Conservation (phyloP, 768 basidiomycete species). For the Tubosaeta brunneosetosa region DNA sequence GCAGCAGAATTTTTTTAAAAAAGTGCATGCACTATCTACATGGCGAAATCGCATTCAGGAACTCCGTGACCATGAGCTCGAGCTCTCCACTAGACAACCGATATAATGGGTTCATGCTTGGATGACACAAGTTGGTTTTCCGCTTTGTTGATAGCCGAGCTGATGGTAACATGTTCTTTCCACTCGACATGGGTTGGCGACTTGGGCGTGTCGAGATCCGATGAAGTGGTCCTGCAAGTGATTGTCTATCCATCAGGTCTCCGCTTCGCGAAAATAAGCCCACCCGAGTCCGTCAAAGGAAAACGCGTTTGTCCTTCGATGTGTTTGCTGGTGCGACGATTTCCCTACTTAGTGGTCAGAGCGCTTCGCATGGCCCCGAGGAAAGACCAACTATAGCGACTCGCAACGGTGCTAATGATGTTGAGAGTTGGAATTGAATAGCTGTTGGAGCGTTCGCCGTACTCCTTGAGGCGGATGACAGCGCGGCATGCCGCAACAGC, state of each 20-base stretch:
- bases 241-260: neutral
- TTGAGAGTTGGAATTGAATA: slow-evolving; percentile 21
- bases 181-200: slow-evolving; percentile 17
- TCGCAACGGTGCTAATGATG: slow-evolving; percentile 15
- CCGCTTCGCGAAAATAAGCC: neutral
- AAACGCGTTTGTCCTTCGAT: slow-evolving; percentile 8
- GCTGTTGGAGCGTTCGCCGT: slow-evolving; percentile 30
- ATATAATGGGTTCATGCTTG: slow-evolving; percentile 1
- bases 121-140: slow-evolving; percentile 1
- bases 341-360: slow-evolving; percentile 15
- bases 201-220: slow-evolving; percentile 9
- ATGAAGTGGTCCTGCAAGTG: slow-evolving; percentile 6
- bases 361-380: neutral
- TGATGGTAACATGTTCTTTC: slow-evolving; percentile 1
- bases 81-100: slow-evolving; percentile 8
- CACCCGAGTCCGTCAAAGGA: slow-evolving; percentile 20
- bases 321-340: slow-evolving; percentile 3
- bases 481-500: slow-evolving; percentile 54
- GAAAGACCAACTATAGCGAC: slow-evolving; percentile 15
- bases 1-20: neutral
- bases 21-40: slow-evolving; percentile 8
- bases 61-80: neutral
- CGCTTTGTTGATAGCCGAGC: slow-evolving; percentile 3
- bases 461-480: slow-evolving; percentile 62
- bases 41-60: neutral